Evolutionary conservation across 1,284 basidiomycete genomes (phyloP).

Genomic region (Puccinia polysora): DNA sequence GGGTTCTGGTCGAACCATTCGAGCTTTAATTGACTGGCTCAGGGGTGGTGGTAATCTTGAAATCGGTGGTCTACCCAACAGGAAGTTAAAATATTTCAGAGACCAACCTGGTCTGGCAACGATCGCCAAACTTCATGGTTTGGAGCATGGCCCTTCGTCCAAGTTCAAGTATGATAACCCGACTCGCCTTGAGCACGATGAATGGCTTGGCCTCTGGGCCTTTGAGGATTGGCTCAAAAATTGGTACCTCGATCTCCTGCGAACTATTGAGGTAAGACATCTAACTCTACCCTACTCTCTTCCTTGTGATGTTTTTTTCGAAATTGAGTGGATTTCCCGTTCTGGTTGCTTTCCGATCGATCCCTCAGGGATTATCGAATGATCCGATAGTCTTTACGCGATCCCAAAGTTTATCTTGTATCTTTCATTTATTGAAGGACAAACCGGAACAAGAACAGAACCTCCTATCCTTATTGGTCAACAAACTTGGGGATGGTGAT

Average conservation of each 20-base stretch:
- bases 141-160: constrained; percentile 5
- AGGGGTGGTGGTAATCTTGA: constrained; percentile 67
- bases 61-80: constrained; percentile 58
- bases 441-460: constrained; percentile 98
- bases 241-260: constrained; percentile 87
- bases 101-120: constrained; percentile 65
- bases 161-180: constrained; percentile 29
- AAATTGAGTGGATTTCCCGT: constrained; percentile 33
- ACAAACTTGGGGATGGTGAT: constrained; percentile 94
- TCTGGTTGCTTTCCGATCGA: background rate
- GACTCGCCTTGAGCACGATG: constrained; percentile 54
- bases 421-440: constrained; percentile 73
- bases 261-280: constrained; percentile 85
- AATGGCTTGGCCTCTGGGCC: constrained; percentile 74
- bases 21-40: constrained; percentile 96
- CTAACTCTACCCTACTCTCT: too few species aligned
- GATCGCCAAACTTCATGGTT: background rate
- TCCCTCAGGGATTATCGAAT: constrained; percentile 68
- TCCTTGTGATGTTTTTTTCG: too few species aligned
- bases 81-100: constrained; percentile 82
- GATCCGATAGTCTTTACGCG: constrained; percentile 86
- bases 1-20: constrained; percentile 79
- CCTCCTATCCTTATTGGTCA: constrained; percentile 80
- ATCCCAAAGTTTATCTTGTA: constrained; percentile 65
- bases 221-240: constrained; percentile 98